Evolutionary conservation across 805 yeast species (phyloP), one percentile per base, ranked within the genome.

Genomic region (Saturnispora hagleri): DNA sequence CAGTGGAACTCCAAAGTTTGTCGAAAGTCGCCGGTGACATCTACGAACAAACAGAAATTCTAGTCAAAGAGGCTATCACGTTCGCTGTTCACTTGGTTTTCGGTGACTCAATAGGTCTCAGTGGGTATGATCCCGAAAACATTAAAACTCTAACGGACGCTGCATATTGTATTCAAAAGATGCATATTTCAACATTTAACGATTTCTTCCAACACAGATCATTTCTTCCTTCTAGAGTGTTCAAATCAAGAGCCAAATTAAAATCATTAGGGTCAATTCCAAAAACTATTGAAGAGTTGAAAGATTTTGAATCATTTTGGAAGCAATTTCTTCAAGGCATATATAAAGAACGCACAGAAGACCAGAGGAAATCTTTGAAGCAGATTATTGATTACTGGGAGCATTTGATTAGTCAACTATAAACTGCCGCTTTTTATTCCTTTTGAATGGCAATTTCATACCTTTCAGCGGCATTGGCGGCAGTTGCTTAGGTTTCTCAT

Each of bases 101-200:
- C 60, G 88, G 78, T 0, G 80, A 75, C 13, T 87, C 83, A 45
- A 53, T 79, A 13, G 76, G 70, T 2, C 60, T 81, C 36, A 55
- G 82, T 4, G 81, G 74, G 0, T 84, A 80, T 60, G 65, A 74
- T 22, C 67, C 69, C 10, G 56, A 64, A 15, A 35, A 59, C 2
- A 55, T 77, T 1, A 41, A 38, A 0, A 64, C 68, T 8, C 57
- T 84, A n/a, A 47, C 42, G 2, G 80, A 75, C 51, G 73, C 80
- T 22, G 64, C 76, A 2, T 57, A 64, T 1, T 63, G 69, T 4
- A 61, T 86, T 13, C 65, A 67, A 7, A 62, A 76, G 56, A 79
- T 71, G 58, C 74, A 81, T 75, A 60, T 79, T 1, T 73, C 89
- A 1, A 84, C 79, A 1, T 86, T 86, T 60, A 63, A 74, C 4